Conservation (phyloP, 371 early-diverging fungal genomes). For the Gilbertella persicaria region DNA sequence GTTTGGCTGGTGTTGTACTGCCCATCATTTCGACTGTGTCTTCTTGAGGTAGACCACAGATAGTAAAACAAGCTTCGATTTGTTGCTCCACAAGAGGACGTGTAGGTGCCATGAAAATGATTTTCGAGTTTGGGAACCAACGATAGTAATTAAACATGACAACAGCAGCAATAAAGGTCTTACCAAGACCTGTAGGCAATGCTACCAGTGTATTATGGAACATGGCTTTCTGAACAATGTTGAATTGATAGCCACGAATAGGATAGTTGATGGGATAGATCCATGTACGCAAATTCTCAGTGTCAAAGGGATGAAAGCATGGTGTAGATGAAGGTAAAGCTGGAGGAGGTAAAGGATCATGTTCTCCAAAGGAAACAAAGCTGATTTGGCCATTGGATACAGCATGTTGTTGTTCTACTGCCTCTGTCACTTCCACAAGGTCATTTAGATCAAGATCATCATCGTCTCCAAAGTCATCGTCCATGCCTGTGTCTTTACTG, state of each 20-base stretch:
- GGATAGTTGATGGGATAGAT: slow-evolving; percentile 82
- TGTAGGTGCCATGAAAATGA: slow-evolving; percentile 94
- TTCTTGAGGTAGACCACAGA: slow-evolving; percentile 69
- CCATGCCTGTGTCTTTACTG: no score
- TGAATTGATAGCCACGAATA: slow-evolving; percentile 85
- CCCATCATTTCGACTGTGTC: slow-evolving; percentile 83
- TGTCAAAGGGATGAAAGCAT: slow-evolving; percentile 53
- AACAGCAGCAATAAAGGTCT: slow-evolving; percentile 96
- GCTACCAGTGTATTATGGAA: slow-evolving; percentile 88
- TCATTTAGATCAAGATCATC: slow-evolving; percentile 27
- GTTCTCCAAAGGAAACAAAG: slow-evolving; percentile 12
- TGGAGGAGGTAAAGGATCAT: slow-evolving; percentile 24
- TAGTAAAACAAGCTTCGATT: slow-evolving; percentile 80
- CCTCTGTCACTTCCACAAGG: slow-evolving; percentile 18
- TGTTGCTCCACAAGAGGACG: slow-evolving; percentile 92
- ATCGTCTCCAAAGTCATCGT: slow-evolving; percentile 23
- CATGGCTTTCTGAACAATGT: slow-evolving; percentile 79
- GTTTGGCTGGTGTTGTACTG: slow-evolving; percentile 49
- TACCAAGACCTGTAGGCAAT: slow-evolving; percentile 91
- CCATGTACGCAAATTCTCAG: slow-evolving; percentile 66
- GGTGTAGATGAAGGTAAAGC: slow-evolving; percentile 15
- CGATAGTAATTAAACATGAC: slow-evolving; percentile 93
- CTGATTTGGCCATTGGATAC: slow-evolving; percentile 7
- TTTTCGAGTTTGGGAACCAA: slow-evolving; percentile 90
- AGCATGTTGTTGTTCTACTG: slow-evolving; percentile 17